phyloP scores from a whole-genome alignment of 2,329 filamentous ascomycete species.

The Dothideomycetes sp. region DNA sequence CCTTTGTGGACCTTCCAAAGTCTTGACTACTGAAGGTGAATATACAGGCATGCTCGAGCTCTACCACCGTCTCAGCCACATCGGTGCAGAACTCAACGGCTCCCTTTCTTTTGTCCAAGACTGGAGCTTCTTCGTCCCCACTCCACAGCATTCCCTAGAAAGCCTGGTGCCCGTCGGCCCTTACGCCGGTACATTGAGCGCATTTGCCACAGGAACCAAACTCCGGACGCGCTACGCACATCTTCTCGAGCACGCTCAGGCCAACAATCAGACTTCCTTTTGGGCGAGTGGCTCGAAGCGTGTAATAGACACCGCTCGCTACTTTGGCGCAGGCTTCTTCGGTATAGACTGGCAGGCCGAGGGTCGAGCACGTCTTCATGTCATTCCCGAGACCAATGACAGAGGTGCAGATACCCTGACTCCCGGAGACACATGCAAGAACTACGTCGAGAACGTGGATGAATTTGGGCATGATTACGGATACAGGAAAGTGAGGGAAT shows the following conservation, averaged over 20 bases:
- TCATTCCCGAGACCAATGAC: constrained; percentile 43
- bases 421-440: constrained; percentile 36
- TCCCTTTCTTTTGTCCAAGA: constrained; percentile 42
- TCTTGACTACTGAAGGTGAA: background rate
- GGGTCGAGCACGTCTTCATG: constrained; percentile 29
- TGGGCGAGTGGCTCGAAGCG: constrained; percentile 46
- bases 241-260: constrained; percentile 26
- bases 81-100: constrained; percentile 33
- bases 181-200: constrained; percentile 42
- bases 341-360: constrained; percentile 34
- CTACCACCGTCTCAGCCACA: constrained; percentile 33
- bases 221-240: constrained; percentile 42
- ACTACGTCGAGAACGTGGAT: constrained; percentile 25
- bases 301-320: constrained; percentile 45
- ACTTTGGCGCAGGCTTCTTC: constrained; percentile 46
- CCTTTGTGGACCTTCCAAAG: background rate
- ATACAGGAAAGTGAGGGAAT: constrained; percentile 34
- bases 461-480: constrained; percentile 40
- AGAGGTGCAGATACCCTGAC: constrained; percentile 45
- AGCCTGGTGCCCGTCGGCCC: constrained; percentile 45
- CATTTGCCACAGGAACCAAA: constrained; percentile 43
- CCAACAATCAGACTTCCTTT: constrained; percentile 26
- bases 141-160: constrained; percentile 35
- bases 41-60: constrained; percentile 35
- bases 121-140: constrained; percentile 43